phyloP scores from a whole-genome alignment of 2,329 filamentous ascomycete species.

The Alternaria sp. region DNA sequence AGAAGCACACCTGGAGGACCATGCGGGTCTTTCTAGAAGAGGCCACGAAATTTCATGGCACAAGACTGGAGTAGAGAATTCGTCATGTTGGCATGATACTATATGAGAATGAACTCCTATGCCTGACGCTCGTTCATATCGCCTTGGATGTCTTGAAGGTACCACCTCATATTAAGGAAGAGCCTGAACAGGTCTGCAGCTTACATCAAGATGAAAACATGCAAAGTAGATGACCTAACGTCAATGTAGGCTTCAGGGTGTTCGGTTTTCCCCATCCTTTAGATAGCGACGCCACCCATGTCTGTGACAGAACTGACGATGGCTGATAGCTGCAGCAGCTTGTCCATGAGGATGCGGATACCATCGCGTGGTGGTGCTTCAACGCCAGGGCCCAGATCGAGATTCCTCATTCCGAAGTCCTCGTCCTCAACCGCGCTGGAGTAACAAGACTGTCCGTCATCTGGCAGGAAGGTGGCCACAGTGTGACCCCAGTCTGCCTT shows the following conservation, averaged over 20 bases:
- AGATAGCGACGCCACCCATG: constrained; percentile 7
- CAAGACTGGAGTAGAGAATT: neutral
- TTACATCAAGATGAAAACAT: neutral
- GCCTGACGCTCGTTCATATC: neutral
- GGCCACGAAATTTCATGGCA: neutral
- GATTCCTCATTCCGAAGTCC: constrained; percentile 6
- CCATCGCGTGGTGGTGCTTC: constrained; percentile 22
- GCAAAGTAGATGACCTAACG: neutral
- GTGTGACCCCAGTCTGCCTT: constrained; percentile 30
- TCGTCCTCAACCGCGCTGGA: constrained; percentile 6
- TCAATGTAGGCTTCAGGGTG: neutral
- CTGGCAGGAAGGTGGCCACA: constrained; percentile 35
- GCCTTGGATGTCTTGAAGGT: neutral
- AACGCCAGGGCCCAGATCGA: constrained; percentile 4
- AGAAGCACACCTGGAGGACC: neutral
- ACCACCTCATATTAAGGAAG: neutral
- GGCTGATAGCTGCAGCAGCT: constrained; percentile 36
- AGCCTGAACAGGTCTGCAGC: neutral
- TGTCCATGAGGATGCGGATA: constrained; percentile 27
- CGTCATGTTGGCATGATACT: neutral
- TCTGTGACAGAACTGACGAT: constrained; percentile 25
- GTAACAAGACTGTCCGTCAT: constrained; percentile 27
- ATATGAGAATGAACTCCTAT: neutral
- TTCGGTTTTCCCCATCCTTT: neutral
- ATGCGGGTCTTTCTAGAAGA: neutral